Percentiles rank a stretch among this genome's conserved stretches.
phyloP scores from a whole-genome alignment of 2,329 filamentous ascomycete genomes.

The Diaporthe sp. region DNA sequence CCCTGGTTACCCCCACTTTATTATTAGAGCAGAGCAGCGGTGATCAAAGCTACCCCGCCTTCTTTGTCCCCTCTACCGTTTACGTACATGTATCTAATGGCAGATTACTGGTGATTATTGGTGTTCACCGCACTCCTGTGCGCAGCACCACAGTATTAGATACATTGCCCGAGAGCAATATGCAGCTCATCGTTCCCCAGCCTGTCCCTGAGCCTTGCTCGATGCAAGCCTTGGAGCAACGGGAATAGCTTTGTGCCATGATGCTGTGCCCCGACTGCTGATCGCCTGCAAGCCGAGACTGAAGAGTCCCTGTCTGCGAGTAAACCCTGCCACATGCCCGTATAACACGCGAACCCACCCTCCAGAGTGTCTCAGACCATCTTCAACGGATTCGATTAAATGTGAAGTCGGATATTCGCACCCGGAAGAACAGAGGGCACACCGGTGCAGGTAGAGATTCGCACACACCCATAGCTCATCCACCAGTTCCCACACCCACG shows the following conservation, averaged over 20 bases:
- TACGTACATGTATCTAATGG: background rate
- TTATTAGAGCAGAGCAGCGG: constrained; percentile 15
- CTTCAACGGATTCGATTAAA: no score
- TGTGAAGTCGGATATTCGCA: no score
- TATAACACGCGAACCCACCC: background rate
- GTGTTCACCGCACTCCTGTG: background rate
- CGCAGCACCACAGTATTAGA: background rate
- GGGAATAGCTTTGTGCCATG: constrained; percentile 1
- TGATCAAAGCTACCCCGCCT: constrained; percentile 35
- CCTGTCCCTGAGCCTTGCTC: constrained; percentile 9
- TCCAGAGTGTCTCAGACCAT: background rate
- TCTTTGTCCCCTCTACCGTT: constrained; percentile 13
- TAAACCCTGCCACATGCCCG: background rate
- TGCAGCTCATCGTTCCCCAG: constrained; percentile 1
- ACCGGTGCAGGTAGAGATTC: no score
- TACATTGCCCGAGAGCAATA: background rate
- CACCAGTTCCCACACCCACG: no score
- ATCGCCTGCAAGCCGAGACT: constrained; percentile 5
- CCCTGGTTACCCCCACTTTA: constrained; percentile 15
- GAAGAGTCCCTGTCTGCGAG: background rate
- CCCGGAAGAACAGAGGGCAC: no score
- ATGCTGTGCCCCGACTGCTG: background rate
- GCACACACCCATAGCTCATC: no score
- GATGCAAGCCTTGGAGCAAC: constrained; percentile 20
- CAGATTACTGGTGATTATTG: no score